Evolutionary conservation across 306 rosid species (phyloP), one percentile per base, ranked within the genome.

Genomic region (Lathyrus sativus): DNA sequence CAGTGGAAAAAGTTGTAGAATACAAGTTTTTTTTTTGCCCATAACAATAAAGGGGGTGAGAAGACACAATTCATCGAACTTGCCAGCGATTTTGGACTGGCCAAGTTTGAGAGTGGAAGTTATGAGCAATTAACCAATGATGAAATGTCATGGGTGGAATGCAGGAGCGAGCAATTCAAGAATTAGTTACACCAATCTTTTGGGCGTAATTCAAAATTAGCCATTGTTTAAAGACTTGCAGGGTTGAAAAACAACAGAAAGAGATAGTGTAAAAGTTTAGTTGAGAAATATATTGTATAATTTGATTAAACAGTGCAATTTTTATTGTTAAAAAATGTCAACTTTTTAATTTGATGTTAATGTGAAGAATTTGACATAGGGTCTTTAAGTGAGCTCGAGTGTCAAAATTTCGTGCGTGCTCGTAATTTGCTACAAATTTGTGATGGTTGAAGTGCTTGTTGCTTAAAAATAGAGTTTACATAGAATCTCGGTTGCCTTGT

Each of bases 31-130:
- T 78, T 19, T 78, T 77, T 77, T 73, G 64, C 78, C 61, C 54
- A 45, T 37, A 72, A 72, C 70, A 85, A 71, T 70, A 78, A 83
- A 71, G 57, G 72, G 55, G 35, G 56, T 75, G 56, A 57, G 43
- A 66, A 54, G 39, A 71, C 48, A 28, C 49, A 39, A 50, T 35
- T 78, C 49, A 66, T 70, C 11, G 44, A 70, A 44, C 28, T 29
- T 67, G 50, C 62, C 41, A 42, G 70, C 22, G 29, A 42, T 71
- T 50, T 60, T 71, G 72, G 56, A 73, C 53, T 67, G 76, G 61
- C 64, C 50, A 39, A 73, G 37, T 73, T 50, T 70, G 68, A 43
- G 35, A 51, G 48, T 10, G 49, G 35, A 72, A 68, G 65, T 67
- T 68, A 11, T 31, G 43, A 31, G 45, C 55, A 11, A 26, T 72